These are phyloP conservation scores for Drosera spatulata DNA, from an alignment of 179 eudicot genomes.

Conservation along the genomic window DNA sequence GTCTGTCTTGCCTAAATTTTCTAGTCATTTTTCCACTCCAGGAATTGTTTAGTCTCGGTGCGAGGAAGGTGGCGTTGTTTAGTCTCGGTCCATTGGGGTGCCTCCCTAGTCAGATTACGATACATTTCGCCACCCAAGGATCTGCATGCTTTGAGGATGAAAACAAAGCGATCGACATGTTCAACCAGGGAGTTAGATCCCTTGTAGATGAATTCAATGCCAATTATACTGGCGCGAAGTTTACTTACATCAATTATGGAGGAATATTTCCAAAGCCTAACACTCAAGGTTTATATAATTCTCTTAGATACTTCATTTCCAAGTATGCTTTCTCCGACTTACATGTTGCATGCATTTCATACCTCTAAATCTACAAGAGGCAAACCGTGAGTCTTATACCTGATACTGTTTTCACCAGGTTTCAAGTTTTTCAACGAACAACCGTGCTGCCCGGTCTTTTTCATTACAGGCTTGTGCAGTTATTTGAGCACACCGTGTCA, in stretches of 20 bases:
- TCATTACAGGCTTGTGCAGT: background rate
- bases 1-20: too few relatives aligned
- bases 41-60: background rate
- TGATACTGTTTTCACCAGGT: background rate
- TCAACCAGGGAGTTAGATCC: conserved; percentile 17
- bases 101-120: conserved; percentile 3
- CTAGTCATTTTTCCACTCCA: background rate
- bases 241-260: conserved; percentile 12
- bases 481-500: background rate
- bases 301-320: too few relatives aligned
- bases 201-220: conserved; percentile 12
- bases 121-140: conserved; percentile 1
- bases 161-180: conserved; percentile 35
- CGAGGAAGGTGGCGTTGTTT: conserved; percentile 19
- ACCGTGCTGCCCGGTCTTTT: background rate
- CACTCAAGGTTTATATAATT: background rate
- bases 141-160: conserved; percentile 33
- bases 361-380: too few relatives aligned
- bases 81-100: conserved; percentile 19
- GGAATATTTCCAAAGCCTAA: background rate
- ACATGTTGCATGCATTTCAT: too few relatives aligned
- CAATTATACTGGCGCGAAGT: conserved; percentile 9
- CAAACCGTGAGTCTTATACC: too few relatives aligned
- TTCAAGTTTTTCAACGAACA: background rate
- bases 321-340: too few relatives aligned